Evolutionary conservation across 257 asterid genomes (phyloP).

Genomic region (Fraxinus excelsior): DNA sequence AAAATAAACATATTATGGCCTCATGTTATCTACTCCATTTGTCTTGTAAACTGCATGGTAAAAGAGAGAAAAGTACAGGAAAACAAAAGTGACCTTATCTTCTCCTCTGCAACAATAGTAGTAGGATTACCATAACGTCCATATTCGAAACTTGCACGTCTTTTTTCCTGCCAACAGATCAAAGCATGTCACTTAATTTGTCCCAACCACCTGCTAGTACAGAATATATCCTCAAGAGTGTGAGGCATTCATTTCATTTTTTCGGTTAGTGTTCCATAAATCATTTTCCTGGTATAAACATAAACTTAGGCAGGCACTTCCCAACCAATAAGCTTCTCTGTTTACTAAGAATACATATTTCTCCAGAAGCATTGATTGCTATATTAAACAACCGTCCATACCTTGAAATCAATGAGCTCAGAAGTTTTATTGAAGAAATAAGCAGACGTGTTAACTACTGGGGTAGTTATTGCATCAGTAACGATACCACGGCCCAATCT

Average conservation of each 20-base stretch:
- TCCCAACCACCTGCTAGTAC: background rate
- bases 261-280: background rate
- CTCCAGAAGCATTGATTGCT: background rate
- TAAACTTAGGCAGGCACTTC: background rate
- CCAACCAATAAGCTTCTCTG: background rate
- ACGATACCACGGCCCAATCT: slow-evolving; percentile 82
- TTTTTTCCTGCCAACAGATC: slow-evolving; percentile 67
- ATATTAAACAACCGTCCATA: slow-evolving; percentile 25
- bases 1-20: slow-evolving; percentile 17
- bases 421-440: slow-evolving; percentile 85
- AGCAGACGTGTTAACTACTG: slow-evolving; percentile 89
- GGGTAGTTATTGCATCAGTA: slow-evolving; percentile 89
- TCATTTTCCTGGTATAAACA: background rate
- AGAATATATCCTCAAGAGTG: background rate
- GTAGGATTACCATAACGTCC: slow-evolving; percentile 95
- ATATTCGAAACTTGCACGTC: slow-evolving; percentile 75
- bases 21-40: slow-evolving; percentile 15
- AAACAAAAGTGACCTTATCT: slow-evolving; percentile 63
- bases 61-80: slow-evolving; percentile 13
- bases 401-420: slow-evolving; percentile 92
- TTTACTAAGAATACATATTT: background rate
- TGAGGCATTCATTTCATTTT: background rate
- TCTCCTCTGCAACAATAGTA: slow-evolving; percentile 79
- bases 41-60: slow-evolving; percentile 5
- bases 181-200: background rate